Evolutionary conservation across 345 rosid species (phyloP), one percentile per base, ranked within the genome.

Genomic region (Aegle marmelos): DNA sequence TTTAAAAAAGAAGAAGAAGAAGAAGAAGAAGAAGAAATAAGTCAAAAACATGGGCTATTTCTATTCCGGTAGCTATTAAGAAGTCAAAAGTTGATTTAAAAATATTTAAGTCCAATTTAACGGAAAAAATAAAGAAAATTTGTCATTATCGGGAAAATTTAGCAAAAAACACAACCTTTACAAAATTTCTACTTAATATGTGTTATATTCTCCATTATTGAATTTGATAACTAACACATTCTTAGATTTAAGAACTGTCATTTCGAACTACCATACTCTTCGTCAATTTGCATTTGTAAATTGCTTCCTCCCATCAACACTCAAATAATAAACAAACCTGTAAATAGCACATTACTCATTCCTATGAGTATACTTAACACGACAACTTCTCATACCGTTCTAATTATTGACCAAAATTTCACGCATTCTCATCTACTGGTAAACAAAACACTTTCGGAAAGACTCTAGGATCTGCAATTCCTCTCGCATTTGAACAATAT

Each of bases 401-500:
- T 53, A 53, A 53, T 14, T 53, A 53, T 14, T 53, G 19, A 53
- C 22, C 22, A 53, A 6, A 53, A 17, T 17, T 45, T 39, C 24
- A 22, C 59, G 33, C 19, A 54, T 22, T 53, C n/a, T 76, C 48
- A 53, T 66, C 33, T 24, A 72, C 14, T 60, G 5, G n/a, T 30
- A 87, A 75, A 71, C 91, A 89, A 66, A 78, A 6, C 10, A 85
- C 68, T 48, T 61, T 57, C 17, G 90, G 90, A 2, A 50, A 68
- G 70, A 86, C 79, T n/a, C 71, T 21, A 45, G 83, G 76, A 8
- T n/a, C 61, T 28, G 83, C 60, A 65, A 36, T 56, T 39, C 92
- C 89, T 48, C 48, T 69, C 68, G 61, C 90, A 78, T 89, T 86
- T 19, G 75, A 62, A 78, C 90, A 84, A 36, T 75, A 78, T 5